A percentile compares a stretch with the other conserved stretches of the same genome.
Evolutionary conservation across 306 rosid genomes (phyloP).

Genomic region (Luffa aegyptiaca): DNA sequence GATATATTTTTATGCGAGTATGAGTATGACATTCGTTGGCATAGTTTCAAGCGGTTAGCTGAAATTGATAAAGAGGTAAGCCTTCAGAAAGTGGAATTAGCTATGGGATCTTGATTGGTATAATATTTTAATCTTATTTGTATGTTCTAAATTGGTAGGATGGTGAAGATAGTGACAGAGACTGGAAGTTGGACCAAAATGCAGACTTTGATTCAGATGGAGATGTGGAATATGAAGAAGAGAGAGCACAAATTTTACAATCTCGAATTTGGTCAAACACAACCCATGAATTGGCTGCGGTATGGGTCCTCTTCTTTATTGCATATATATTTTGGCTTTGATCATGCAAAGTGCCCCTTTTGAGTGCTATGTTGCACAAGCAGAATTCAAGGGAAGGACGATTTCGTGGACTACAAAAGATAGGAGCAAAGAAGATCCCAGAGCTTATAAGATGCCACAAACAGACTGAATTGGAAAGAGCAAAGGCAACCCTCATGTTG

Average conservation of each 20-base stretch:
- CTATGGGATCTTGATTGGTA: background rate
- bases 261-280: slow-evolving; percentile 28
- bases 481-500: slow-evolving; percentile 77
- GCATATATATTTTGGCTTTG: slow-evolving; percentile 15
- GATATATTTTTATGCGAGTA: slow-evolving; percentile 82
- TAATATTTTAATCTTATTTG: background rate
- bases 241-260: slow-evolving; percentile 27
- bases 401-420: slow-evolving; percentile 79
- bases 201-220: slow-evolving; percentile 59
- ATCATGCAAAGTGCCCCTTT: slow-evolving; percentile 4
- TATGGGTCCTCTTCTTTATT: slow-evolving; percentile 30
- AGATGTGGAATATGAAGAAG: slow-evolving; percentile 56
- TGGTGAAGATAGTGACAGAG: slow-evolving; percentile 61
- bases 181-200: slow-evolving; percentile 53
- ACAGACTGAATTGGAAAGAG: slow-evolving; percentile 82
- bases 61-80: slow-evolving; percentile 43
- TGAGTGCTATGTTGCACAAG: slow-evolving; percentile 6
- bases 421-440: slow-evolving; percentile 74
- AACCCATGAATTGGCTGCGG: slow-evolving; percentile 62
- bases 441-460: slow-evolving; percentile 73
- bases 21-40: slow-evolving; percentile 84
- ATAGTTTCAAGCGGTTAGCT: slow-evolving; percentile 77
- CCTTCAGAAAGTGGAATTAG: slow-evolving; percentile 4
- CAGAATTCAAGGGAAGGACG: slow-evolving; percentile 72
- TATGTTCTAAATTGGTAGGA: slow-evolving; percentile 34